Evolutionary conservation across 257 asterid genomes (phyloP), one percentile per base, ranked within the genome.

Genomic region (Solanum chmielewskii): DNA sequence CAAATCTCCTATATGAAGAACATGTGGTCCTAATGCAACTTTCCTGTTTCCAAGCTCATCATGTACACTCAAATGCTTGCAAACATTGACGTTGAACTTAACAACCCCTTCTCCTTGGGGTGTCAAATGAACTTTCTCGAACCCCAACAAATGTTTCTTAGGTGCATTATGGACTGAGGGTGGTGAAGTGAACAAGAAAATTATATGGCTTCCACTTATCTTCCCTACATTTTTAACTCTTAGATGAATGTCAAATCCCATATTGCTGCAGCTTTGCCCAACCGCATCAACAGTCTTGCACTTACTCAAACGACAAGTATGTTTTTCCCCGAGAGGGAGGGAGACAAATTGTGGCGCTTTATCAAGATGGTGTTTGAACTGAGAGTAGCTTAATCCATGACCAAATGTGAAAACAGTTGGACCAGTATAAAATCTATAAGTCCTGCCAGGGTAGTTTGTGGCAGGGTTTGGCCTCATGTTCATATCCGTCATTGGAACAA

Each of bases 341-440:
- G 87, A 47, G 45, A 93, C 90, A 9, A 73, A 25, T 75, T 49
- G 76, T 0, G 96, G 96, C 1, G 92, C 90, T 69, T n/a, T 78
- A 25, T 88, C 88, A 13, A 91, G 56, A 75, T 75, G 29, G 56
- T 94, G 95, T 7, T 25, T 86, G 87, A 91, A 93, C 1, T 52
- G 15, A 13, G 93, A 77, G 89, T 94, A 97, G 87, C 98, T 91
- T 41, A 94, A 87, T 5, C 99, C 98, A 70, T 92, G 91, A 1
- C 98, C 98, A 77, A 94, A 97, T 12, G 92, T 14, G 69, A 84
- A 95, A 5, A 95, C 91, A 20, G 95, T 94, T 49, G 89, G 89
- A 3, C 99, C 99, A 15, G 91, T 93, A 91, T 95, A 97, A 89
- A 95, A 95, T 9, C 98, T 92, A 44, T 96, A 96, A 5, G 94